These are phyloP conservation scores for Chondrostereum purpureum DNA, from an alignment of 1,284 basidiomycete species.

Conservation along the genomic window DNA sequence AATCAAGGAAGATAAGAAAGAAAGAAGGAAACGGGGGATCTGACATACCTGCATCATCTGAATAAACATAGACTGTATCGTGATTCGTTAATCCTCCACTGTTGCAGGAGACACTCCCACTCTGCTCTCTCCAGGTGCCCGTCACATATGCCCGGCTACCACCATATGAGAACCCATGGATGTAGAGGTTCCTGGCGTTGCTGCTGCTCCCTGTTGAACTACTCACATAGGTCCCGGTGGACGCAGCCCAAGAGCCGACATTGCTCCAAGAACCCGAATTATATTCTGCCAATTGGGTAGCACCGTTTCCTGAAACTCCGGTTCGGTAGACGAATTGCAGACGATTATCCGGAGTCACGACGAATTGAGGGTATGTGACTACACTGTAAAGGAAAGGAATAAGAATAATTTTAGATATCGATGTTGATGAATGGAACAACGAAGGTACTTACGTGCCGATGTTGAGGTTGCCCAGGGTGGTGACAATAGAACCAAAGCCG, in stretches of 20 bases:
- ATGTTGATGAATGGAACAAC: conserved; percentile 1
- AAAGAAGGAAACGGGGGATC: not conserved
- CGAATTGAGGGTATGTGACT: conserved; percentile 39
- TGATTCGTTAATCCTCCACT: conserved; percentile 36
- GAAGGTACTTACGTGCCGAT: conserved; percentile 28
- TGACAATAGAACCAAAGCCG: conserved; percentile 30
- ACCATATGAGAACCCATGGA: conserved; percentile 37
- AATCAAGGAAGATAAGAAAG: not conserved
- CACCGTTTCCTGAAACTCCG: conserved; percentile 36
- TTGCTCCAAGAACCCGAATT: conserved; percentile 30
- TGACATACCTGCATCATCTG: conserved; percentile 31
- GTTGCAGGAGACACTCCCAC: conserved; percentile 32
- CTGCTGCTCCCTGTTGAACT: conserved; percentile 31
- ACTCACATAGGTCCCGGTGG: conserved; percentile 30
- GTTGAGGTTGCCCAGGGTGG: conserved; percentile 30
- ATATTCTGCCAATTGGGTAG: conserved; percentile 37
- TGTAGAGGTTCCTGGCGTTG: conserved; percentile 34
- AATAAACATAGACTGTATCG: conserved; percentile 37
- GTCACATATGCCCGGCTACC: conserved; percentile 29
- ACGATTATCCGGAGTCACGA: conserved; percentile 34
- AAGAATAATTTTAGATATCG: not conserved
- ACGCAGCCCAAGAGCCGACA: conserved; percentile 37
- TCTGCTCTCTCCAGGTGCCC: conserved; percentile 39
- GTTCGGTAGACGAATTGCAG: conserved; percentile 39
- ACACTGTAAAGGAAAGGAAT: conserved; percentile 17